phyloP scores from a whole-genome alignment of 352 stramenopile genomes.

The Globisporangium polare region DNA sequence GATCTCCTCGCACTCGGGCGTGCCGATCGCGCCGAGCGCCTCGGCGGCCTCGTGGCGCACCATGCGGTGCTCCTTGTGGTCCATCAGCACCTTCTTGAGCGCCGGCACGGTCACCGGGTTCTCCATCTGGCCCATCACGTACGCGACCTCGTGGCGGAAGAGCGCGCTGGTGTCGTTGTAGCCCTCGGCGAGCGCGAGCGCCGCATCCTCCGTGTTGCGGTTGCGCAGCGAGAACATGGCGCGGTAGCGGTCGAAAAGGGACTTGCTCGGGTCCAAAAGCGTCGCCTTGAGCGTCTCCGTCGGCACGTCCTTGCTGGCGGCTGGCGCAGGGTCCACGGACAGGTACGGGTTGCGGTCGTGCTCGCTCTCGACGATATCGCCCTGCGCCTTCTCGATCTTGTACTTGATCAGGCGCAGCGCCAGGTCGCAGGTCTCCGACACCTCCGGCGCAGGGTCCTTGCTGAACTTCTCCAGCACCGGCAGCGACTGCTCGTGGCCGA shows the following conservation, averaged over 20 bases:
- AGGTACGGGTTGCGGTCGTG: conserved; percentile 90
- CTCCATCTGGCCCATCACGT: conserved; percentile 94
- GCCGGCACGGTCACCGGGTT: conserved; percentile 81
- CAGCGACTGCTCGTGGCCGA: conserved; percentile 84
- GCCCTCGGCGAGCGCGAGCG: conserved; percentile 63
- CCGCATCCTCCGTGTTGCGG: conserved; percentile 88
- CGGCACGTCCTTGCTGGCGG: conserved; percentile 62
- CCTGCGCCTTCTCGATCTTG: conserved; percentile 64
- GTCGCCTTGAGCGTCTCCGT: conserved; percentile 80
- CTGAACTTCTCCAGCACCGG: conserved; percentile 84
- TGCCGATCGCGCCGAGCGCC: conserved; percentile 95
- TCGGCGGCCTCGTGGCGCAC: conserved; percentile 97
- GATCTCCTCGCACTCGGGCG: conserved; percentile 88
- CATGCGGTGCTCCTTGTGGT: conserved; percentile 94
- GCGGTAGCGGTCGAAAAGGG: conserved; percentile 93
- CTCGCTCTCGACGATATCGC: conserved; percentile 45
- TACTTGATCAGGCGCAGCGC: conserved; percentile 92
- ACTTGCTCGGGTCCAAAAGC: conserved; percentile 78
- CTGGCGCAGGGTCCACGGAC: conserved; percentile 95
- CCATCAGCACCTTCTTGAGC: conserved; percentile 87
- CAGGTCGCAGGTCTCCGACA: conserved; percentile 95
- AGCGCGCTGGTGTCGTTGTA: conserved; percentile 80
- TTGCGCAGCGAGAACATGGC: conserved; percentile 99
- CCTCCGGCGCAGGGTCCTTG: conserved; percentile 79
- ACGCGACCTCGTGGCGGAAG: conserved; percentile 91